Percentiles rank a stretch among this genome's conserved stretches.
phyloP scores from a whole-genome alignment of 1,139 yeast species.

The Hansenula sp. region DNA sequence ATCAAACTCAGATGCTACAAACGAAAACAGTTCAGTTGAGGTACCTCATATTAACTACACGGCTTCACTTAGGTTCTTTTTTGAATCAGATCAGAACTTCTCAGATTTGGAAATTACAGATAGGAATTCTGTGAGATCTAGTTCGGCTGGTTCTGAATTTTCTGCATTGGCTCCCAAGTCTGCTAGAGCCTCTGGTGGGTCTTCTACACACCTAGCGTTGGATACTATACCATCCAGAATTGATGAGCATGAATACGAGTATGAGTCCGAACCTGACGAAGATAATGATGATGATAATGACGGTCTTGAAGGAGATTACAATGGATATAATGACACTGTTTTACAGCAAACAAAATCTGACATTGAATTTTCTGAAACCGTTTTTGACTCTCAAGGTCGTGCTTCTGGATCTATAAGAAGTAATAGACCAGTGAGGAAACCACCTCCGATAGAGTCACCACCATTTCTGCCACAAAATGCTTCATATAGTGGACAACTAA shows the following conservation, averaged over 20 bases:
- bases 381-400: neutral
- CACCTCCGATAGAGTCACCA: constrained; percentile 10
- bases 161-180: neutral
- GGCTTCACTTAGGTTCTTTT: neutral
- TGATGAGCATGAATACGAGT: constrained; percentile 2
- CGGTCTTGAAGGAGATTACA: neutral
- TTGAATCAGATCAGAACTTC: neutral
- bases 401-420: neutral
- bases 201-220: neutral
- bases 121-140: neutral
- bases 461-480: neutral
- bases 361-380: neutral
- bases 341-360: neutral
- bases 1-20: neutral
- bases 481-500: neutral
- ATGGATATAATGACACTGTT: neutral
- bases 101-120: neutral
- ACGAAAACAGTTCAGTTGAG: neutral
- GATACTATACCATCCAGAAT: constrained; percentile 2
- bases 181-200: neutral
- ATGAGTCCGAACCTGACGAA: neutral
- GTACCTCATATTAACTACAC: neutral
- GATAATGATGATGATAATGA: neutral
- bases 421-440: constrained; percentile 5
- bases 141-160: constrained; percentile 1